Evolutionary conservation across 176 grass and related monocot species (phyloP).

Genomic region (Paspalum notatum): DNA sequence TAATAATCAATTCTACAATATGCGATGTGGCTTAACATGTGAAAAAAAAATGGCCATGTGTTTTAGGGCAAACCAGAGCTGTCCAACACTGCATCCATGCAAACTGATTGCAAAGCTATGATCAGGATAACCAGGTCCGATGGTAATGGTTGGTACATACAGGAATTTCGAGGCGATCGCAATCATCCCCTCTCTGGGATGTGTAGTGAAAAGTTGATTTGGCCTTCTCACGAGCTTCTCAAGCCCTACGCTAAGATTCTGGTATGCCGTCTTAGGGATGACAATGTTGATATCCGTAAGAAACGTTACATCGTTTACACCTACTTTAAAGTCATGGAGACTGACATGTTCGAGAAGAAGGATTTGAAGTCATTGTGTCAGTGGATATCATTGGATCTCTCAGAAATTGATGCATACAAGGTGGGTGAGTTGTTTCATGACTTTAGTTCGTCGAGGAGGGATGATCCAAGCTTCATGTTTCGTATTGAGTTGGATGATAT

Average conservation of each 20-base stretch:
- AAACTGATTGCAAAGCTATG: slow-evolving; percentile 25
- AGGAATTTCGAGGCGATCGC: background rate
- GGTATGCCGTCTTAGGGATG: slow-evolving; percentile 8
- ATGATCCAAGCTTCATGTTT: slow-evolving; percentile 33
- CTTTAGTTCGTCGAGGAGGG: slow-evolving; percentile 11
- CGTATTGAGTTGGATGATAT: slow-evolving; percentile 25
- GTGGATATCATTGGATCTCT: background rate
- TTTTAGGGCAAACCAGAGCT: slow-evolving; percentile 12
- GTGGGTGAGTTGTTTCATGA: slow-evolving; percentile 11
- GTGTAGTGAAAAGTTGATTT: slow-evolving; percentile 22
- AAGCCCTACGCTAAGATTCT: background rate
- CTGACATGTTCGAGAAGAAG: background rate
- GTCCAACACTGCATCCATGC: background rate
- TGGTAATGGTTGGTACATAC: slow-evolving; percentile 14
- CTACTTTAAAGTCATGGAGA: background rate
- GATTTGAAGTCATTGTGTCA: background rate
- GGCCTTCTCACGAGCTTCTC: slow-evolving; percentile 34
- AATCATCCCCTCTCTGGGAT: slow-evolving; percentile 16
- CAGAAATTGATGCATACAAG: background rate
- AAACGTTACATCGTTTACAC: background rate
- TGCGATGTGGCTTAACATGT: background rate
- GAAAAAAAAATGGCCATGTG: background rate
- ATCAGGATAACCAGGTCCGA: slow-evolving; percentile 2
- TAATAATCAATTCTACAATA: background rate
- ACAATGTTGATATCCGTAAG: background rate